A percentile compares a stretch with the other conserved stretches of the same genome.
phyloP scores from a whole-genome alignment of 495 filamentous ascomycete species.

The Penicillium dipodomyicola region DNA sequence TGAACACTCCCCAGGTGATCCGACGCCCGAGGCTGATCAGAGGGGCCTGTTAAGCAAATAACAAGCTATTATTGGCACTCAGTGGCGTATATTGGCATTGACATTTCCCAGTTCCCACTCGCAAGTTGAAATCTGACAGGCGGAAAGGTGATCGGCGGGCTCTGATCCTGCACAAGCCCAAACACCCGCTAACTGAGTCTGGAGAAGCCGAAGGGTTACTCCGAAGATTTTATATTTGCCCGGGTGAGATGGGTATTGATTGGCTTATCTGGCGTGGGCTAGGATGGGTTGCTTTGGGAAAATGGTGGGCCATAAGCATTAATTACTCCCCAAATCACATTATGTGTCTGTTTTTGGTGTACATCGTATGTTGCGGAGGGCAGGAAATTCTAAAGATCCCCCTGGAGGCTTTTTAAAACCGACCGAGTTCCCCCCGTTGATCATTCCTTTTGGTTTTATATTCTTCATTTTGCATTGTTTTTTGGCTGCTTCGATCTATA shows the following conservation, averaged over 20 bases:
- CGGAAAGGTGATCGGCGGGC: conserved; percentile 18
- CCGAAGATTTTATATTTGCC: not conserved
- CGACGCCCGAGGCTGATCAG: not conserved
- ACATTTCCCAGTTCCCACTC: conserved; percentile 6
- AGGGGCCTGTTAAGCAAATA: not conserved
- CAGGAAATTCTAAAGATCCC: conserved; percentile 17
- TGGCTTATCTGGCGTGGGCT: not conserved
- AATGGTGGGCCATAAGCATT: conserved; percentile 10
- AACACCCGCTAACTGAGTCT: conserved; percentile 19
- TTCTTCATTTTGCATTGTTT: conserved; percentile 8
- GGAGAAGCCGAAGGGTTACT: conserved; percentile 18
- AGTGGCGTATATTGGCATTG: conserved; percentile 5
- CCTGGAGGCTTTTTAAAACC: conserved; percentile 23
- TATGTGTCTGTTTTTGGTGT: not conserved
- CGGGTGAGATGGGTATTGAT: not conserved
- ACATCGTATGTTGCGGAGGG: not conserved
- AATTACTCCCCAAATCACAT: conserved; percentile 13
- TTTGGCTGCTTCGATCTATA: conserved; percentile 6
- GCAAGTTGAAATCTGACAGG: conserved; percentile 14
- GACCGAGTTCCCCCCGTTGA: conserved; percentile 15
- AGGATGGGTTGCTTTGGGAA: not conserved
- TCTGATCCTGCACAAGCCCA: not conserved
- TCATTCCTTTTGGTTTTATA: conserved; percentile 6
- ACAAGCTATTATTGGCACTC: conserved; percentile 4
- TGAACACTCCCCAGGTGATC: not conserved